A percentile compares a stretch with the other conserved stretches of the same genome.
Evolutionary conservation across 257 asterid genomes (phyloP).

Genomic region (Scutellaria baicalensis): DNA sequence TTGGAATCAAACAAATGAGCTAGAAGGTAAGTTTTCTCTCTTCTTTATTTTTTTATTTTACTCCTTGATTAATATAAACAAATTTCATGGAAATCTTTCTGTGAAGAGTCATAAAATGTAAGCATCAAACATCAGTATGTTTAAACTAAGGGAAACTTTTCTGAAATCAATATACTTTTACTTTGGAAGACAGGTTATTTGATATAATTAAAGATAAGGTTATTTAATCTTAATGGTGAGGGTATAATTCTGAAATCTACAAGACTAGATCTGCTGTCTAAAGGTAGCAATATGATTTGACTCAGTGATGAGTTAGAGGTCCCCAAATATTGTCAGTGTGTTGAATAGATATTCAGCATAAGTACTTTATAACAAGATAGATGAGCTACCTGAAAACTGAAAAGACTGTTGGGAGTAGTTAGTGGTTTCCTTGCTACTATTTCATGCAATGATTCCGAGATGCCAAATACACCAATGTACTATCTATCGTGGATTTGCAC

Average conservation of each 20-base stretch:
- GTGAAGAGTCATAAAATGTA: not conserved
- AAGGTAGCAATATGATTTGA: not conserved
- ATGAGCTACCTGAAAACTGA: not conserved
- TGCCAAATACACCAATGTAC: not conserved
- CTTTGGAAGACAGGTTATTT: not conserved
- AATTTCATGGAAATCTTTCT: not conserved
- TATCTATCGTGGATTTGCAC: not conserved
- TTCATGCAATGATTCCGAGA: not conserved
- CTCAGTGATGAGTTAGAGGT: conserved; percentile 7
- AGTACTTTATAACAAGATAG: conserved; percentile 1
- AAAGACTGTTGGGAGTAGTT: not conserved
- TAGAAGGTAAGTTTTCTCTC: not conserved
- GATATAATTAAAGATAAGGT: not conserved
- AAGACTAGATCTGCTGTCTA: not conserved
- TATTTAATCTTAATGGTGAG: conserved; percentile 13
- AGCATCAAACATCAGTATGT: not conserved
- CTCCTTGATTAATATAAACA: not conserved
- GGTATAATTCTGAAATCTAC: conserved; percentile 1
- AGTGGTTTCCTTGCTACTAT: not conserved
- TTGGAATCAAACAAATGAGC: not conserved
- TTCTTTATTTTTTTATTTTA: not conserved
- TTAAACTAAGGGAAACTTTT: not conserved
- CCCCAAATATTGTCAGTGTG: conserved; percentile 6
- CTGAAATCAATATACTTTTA: not conserved
- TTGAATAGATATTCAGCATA: conserved; percentile 4